These are phyloP conservation scores for Fusarium globosum DNA, from an alignment of 2,329 filamentous ascomycete genomes.

Conservation along the genomic window DNA sequence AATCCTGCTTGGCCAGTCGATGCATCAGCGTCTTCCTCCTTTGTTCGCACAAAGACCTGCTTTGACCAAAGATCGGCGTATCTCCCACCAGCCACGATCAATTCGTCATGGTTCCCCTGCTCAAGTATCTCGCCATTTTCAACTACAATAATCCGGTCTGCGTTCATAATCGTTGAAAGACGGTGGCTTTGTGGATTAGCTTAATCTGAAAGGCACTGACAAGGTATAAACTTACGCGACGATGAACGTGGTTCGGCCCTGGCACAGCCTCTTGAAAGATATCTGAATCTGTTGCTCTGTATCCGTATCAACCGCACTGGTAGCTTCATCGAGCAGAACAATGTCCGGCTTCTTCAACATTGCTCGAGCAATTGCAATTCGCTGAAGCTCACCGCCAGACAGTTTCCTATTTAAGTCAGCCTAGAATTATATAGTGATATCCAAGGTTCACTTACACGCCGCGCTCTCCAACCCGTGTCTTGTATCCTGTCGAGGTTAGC, in stretches of 20 bases:
- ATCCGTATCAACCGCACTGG: conserved; percentile 78
- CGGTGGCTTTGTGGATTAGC: conserved; percentile 63
- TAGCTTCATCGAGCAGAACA: conserved; percentile 82
- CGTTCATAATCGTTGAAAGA: conserved; percentile 77
- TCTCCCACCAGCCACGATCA: conserved; percentile 68
- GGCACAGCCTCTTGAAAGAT: conserved; percentile 67
- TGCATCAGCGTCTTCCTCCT: conserved; percentile 50
- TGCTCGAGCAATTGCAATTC: conserved; percentile 76
- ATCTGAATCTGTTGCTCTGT: conserved; percentile 75
- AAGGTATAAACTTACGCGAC: conserved; percentile 63
- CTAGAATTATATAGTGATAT: background rate
- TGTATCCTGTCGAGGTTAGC: conserved; percentile 54
- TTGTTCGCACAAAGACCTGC: conserved; percentile 66
- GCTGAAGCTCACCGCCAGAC: conserved; percentile 74
- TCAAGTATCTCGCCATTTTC: conserved; percentile 72
- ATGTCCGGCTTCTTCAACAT: conserved; percentile 80
- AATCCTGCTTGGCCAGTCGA: conserved; percentile 42
- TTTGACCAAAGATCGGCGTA: conserved; percentile 75
- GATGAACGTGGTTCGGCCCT: conserved; percentile 73
- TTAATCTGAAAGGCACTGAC: background rate
- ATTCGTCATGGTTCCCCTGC: conserved; percentile 68
- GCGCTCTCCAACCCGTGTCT: conserved; percentile 62
- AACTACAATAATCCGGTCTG: conserved; percentile 74
- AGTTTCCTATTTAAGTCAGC: conserved; percentile 60
- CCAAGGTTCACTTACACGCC: conserved; percentile 54